These are phyloP conservation scores for Aspergillus panamensis DNA, from an alignment of 495 filamentous ascomycete species.

Conservation along the genomic window DNA sequence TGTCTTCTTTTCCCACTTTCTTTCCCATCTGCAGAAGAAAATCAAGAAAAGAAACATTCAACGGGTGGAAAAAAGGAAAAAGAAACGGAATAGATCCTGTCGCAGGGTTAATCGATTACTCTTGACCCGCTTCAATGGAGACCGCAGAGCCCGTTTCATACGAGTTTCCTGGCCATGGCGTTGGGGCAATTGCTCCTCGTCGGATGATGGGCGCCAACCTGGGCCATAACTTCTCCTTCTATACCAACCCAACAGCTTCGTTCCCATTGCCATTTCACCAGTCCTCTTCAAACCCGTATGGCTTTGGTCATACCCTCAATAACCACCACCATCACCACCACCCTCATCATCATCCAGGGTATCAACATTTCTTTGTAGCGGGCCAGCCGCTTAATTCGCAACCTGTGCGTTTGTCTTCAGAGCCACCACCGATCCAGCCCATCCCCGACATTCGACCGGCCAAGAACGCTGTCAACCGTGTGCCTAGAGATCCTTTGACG, in stretches of 20 bases:
- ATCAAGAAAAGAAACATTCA: not conserved
- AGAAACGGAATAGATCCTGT: conserved; percentile 2
- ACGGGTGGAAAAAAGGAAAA: not conserved
- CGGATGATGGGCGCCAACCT: conserved; percentile 38
- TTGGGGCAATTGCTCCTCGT: conserved; percentile 37
- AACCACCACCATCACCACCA: conserved; percentile 22
- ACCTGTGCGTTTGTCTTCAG: conserved; percentile 33
- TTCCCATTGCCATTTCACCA: conserved; percentile 40
- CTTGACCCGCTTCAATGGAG: conserved; percentile 31
- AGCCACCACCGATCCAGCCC: conserved; percentile 30
- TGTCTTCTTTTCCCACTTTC: not conserved
- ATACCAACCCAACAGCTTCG: conserved; percentile 34
- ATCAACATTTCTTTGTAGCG: conserved; percentile 34
- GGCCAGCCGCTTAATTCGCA: conserved; percentile 29
- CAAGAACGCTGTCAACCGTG: conserved; percentile 40
- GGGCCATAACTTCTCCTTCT: conserved; percentile 38
- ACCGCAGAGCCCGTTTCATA: conserved; percentile 44
- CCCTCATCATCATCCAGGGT: conserved; percentile 18
- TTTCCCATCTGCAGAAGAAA: not conserved
- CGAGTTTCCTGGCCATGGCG: conserved; percentile 39
- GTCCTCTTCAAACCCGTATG: conserved; percentile 35
- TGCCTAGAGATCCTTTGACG: conserved; percentile 23
- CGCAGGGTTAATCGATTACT: not conserved
- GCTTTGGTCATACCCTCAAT: conserved; percentile 32
- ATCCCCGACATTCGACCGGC: conserved; percentile 42